These are phyloP conservation scores for Phytophthora chlamydospora DNA, from an alignment of 352 stramenopile species.

Conservation along the genomic window DNA sequence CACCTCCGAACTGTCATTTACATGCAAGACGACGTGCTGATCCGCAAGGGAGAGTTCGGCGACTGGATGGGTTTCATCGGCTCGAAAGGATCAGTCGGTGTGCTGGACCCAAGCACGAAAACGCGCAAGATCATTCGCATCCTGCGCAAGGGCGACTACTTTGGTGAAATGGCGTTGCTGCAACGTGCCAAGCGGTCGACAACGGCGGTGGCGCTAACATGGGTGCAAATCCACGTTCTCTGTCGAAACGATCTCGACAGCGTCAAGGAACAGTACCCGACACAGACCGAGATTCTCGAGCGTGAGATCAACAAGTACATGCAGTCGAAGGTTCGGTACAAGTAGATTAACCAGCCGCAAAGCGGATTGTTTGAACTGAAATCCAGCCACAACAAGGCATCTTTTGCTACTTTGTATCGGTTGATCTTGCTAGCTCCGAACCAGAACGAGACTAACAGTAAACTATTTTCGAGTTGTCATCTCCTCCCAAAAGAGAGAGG, in stretches of 20 bases:
- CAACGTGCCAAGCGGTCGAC: slow-evolving; percentile 63
- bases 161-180: slow-evolving; percentile 72
- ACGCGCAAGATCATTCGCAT: slow-evolving; percentile 64
- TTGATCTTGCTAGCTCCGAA: no score
- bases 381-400: no score
- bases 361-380: no score
- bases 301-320: slow-evolving; percentile 83
- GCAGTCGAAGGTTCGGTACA: slow-evolving; percentile 66
- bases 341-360: slow-evolving; percentile 23
- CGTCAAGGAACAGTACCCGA: slow-evolving; percentile 63
- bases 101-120: slow-evolving; percentile 54
- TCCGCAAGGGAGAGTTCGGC: slow-evolving; percentile 79
- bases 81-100: slow-evolving; percentile 62
- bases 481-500: no score
- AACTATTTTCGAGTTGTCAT: no score
- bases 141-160: slow-evolving; percentile 68
- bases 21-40: slow-evolving; percentile 83
- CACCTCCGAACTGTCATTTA: slow-evolving; percentile 78
- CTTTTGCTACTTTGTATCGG: no score
- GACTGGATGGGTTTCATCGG: slow-evolving; percentile 88
- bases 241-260: slow-evolving; percentile 57
- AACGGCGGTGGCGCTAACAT: slow-evolving; percentile 60
- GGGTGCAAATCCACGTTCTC: slow-evolving; percentile 73
- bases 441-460: no score
- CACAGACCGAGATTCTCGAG: slow-evolving; percentile 57